These are phyloP conservation scores for Aspergillus kassunensis DNA, from an alignment of 495 filamentous ascomycete species.

Conservation along the genomic window DNA sequence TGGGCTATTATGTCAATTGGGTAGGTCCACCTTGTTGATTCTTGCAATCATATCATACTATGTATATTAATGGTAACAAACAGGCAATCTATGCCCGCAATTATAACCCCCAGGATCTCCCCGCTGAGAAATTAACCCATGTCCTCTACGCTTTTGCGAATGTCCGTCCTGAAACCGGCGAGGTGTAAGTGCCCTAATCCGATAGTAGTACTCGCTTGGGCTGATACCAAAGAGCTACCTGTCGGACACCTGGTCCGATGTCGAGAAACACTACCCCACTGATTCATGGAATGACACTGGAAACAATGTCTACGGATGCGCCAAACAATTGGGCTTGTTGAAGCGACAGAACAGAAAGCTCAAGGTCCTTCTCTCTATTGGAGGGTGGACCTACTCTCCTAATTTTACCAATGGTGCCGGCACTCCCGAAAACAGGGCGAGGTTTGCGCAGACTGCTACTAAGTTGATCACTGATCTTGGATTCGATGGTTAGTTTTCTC, in stretches of 20 bases:
- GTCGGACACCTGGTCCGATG: slow-evolving; percentile 82
- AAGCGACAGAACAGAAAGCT: slow-evolving; percentile 86
- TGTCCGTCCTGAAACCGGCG: slow-evolving; percentile 66
- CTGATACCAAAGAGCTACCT: slow-evolving; percentile 48
- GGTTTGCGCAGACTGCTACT: slow-evolving; percentile 69
- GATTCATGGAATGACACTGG: slow-evolving; percentile 46
- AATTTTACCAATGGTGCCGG: slow-evolving; percentile 71
- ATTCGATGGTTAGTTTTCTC: slow-evolving; percentile 45
- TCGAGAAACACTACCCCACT: slow-evolving; percentile 71
- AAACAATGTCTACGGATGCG: slow-evolving; percentile 54
- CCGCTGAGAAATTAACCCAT: slow-evolving; percentile 84
- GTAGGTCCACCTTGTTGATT: slow-evolving; percentile 29
- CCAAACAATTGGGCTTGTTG: slow-evolving; percentile 89
- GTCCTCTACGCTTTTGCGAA: slow-evolving; percentile 90
- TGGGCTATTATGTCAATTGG: slow-evolving; percentile 58
- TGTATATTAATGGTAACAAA: not conserved
- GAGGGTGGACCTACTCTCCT: slow-evolving; percentile 91
- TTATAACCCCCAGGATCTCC: slow-evolving; percentile 82
- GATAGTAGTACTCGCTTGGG: not conserved
- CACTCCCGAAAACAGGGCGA: slow-evolving; percentile 61
- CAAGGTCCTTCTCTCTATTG: slow-evolving; percentile 89
- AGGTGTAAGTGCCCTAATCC: slow-evolving; percentile 54
- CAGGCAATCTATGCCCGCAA: slow-evolving; percentile 84
- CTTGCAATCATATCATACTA: not conserved
- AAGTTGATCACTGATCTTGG: slow-evolving; percentile 64